Conservation (phyloP, 169 alveolate species). For the Plasmodium blacklocki region DNA sequence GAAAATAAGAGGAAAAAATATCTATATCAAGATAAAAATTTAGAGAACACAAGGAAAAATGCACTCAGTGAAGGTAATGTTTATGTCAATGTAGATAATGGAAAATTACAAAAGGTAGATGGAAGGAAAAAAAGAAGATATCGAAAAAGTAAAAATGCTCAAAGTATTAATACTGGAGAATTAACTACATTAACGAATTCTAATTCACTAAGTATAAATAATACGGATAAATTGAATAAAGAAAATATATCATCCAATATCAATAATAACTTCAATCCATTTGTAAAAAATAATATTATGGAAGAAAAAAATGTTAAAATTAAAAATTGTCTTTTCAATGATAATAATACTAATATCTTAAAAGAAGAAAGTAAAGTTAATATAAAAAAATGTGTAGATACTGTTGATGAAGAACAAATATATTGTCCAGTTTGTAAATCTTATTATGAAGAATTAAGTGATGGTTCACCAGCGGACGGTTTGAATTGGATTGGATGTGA, state of each 20-base stretch:
- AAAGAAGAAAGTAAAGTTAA: slow-evolving; percentile 79
- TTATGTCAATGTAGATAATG: not conserved
- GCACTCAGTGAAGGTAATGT: not conserved
- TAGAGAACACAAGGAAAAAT: not conserved
- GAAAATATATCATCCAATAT: no score
- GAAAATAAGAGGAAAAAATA: slow-evolving; percentile 40
- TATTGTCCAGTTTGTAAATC: slow-evolving; percentile 86
- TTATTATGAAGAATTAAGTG: slow-evolving; percentile 83
- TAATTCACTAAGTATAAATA: no score
- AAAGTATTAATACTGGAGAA: no score
- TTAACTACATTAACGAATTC: no score
- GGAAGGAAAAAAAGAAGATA: slow-evolving; percentile 41
- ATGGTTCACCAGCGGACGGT: slow-evolving; percentile 88
- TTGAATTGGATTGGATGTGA: slow-evolving; percentile 89
- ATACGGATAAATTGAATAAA: no score
- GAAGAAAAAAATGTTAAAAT: no score
- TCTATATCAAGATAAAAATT: slow-evolving; percentile 12
- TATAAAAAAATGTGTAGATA: slow-evolving; percentile 78
- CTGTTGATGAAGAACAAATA: slow-evolving; percentile 78
- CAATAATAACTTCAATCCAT: no score
- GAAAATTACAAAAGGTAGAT: not conserved
- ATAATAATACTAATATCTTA: slow-evolving; percentile 56
- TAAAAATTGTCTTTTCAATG: slow-evolving; percentile 23
- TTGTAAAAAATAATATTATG: no score
- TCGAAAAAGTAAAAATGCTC: no score